phyloP scores from a whole-genome alignment of 1,284 basidiomycete genomes.

The Stygiomarasmius scandens region DNA sequence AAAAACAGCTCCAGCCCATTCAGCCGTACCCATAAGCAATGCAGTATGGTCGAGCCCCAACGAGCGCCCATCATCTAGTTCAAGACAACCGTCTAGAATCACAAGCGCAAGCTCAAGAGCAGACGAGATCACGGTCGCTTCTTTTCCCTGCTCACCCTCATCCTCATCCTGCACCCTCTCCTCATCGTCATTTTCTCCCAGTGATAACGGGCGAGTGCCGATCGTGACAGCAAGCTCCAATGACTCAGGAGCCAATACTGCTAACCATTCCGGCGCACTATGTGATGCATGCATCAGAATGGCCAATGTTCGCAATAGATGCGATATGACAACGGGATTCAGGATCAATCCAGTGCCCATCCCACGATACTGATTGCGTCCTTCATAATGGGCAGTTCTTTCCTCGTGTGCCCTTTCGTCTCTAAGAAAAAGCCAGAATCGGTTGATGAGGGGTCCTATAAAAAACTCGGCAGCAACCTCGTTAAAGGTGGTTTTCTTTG shows the following conservation, averaged over 20 bases:
- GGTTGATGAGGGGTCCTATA: constrained; percentile 85
- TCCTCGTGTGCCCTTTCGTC: constrained; percentile 78
- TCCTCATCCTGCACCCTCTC: constrained; percentile 28
- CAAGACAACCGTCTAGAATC: constrained; percentile 73
- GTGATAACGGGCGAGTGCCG: constrained; percentile 67
- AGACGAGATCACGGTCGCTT: constrained; percentile 73
- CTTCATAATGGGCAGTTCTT: constrained; percentile 55
- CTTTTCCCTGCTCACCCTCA: constrained; percentile 38
- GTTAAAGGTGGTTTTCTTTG: constrained; percentile 55
- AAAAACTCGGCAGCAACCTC: constrained; percentile 84
- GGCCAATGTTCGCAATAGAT: constrained; percentile 75
- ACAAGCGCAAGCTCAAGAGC: constrained; percentile 80
- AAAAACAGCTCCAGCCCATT: constrained; percentile 83
- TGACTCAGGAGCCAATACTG: constrained; percentile 77
- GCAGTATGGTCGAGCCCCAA: constrained; percentile 76
- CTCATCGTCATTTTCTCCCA: constrained; percentile 47
- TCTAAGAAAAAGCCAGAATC: constrained; percentile 88
- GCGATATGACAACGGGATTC: constrained; percentile 72
- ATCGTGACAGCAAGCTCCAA: constrained; percentile 82
- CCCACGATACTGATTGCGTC: constrained; percentile 59
- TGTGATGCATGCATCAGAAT: constrained; percentile 84
- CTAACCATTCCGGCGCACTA: constrained; percentile 79
- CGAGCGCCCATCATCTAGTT: constrained; percentile 75
- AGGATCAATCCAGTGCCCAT: constrained; percentile 83
- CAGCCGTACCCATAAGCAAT: constrained; percentile 72